Percentiles rank a stretch among this genome's conserved stretches.
Conservation (phyloP, 352 stramenopile species). For the Saprolegnia diclina region DNA sequence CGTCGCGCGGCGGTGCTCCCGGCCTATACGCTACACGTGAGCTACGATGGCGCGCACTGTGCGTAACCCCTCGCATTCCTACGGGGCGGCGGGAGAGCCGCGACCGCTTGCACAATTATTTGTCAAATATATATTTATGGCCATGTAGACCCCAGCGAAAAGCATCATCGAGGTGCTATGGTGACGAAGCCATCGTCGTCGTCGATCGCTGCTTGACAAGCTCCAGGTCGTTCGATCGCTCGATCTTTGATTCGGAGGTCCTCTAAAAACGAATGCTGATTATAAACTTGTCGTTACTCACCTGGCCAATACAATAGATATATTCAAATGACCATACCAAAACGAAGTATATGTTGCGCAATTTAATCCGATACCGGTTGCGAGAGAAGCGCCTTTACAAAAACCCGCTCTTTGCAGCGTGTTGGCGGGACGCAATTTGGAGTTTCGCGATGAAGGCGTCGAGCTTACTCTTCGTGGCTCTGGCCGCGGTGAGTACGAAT, state of each 20-base stretch:
- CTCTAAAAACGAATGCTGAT: background rate
- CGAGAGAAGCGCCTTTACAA: conserved; percentile 9
- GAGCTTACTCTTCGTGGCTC: conserved; percentile 4
- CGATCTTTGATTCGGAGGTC: background rate
- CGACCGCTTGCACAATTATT: no score
- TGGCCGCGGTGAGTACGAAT: conserved; percentile 3
- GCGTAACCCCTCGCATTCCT: no score
- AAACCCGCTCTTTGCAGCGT: background rate
- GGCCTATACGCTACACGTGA: no score
- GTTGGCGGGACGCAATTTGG: background rate
- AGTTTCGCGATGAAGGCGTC: conserved; percentile 11
- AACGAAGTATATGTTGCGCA: background rate
- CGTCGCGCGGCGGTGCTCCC: no score
- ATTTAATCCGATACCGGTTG: background rate
- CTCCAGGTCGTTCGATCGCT: background rate
- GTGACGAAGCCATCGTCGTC: no score
- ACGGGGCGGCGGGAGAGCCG: no score
- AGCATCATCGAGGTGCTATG: no score
- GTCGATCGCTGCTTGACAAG: no score
- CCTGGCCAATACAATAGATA: background rate
- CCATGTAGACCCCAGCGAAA: no score
- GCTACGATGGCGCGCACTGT: no score
- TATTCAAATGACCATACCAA: background rate
- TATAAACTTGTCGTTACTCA: background rate
- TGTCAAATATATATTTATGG: no score